phyloP scores from a whole-genome alignment of 805 yeast species.

The Nakazawaea siamensis region DNA sequence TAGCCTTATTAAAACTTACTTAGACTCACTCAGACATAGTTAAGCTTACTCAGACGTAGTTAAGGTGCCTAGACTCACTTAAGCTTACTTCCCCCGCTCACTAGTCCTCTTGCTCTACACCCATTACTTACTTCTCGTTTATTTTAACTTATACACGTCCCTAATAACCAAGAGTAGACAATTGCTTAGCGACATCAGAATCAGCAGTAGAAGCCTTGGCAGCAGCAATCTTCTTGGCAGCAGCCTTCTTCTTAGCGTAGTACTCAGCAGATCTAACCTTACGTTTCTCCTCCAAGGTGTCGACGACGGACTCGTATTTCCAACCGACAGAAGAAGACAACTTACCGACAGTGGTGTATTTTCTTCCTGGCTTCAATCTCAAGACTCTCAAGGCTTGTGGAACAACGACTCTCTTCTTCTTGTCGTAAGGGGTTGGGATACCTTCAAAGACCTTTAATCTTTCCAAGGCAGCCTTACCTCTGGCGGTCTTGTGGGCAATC shows the following conservation, averaged over 20 bases:
- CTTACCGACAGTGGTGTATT: conserved; percentile 97
- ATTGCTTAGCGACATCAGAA: conserved; percentile 85
- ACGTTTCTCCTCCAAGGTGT: conserved; percentile 98
- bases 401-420: conserved; percentile 98
- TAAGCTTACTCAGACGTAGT: too few species aligned
- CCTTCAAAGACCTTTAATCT: conserved; percentile 99
- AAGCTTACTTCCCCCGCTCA: too few species aligned
- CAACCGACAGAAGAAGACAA: conserved; percentile 96
- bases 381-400: conserved; percentile 99
- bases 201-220: conserved; percentile 85
- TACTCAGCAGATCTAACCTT: conserved; percentile 98
- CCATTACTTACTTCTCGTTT: too few species aligned
- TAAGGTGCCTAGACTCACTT: too few species aligned
- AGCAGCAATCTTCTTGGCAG: conserved; percentile 82
- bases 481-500: conserved; percentile 99
- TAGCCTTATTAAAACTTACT: too few species aligned
- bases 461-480: conserved; percentile 99
- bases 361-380: conserved; percentile 99
- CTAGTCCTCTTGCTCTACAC: too few species aligned
- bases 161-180: conserved; percentile 97
- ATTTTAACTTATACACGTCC: too few species aligned
- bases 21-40: too few species aligned
- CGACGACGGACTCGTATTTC: conserved; percentile 98
- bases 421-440: conserved; percentile 99
- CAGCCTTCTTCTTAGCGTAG: conserved; percentile 98